These are phyloP conservation scores for Apiospora aurea DNA, from an alignment of 2,329 filamentous ascomycete species.

Conservation along the genomic window DNA sequence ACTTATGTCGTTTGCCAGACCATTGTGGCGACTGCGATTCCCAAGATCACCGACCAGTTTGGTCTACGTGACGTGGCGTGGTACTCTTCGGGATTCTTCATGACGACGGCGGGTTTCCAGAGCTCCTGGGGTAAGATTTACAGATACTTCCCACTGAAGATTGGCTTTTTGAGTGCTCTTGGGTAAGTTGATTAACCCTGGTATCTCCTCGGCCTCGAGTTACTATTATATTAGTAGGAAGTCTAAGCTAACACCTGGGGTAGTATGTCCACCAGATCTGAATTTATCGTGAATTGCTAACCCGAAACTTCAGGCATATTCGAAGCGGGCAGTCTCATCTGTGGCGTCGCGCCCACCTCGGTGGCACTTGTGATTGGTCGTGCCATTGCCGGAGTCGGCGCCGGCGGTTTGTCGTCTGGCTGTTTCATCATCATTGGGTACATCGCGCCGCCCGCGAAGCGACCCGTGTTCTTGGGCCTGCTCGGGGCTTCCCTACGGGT, in stretches of 20 bases:
- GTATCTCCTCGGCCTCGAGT: slow-evolving; percentile 34
- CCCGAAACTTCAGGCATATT: slow-evolving; percentile 50
- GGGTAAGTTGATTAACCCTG: slow-evolving; percentile 37
- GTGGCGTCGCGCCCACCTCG: slow-evolving; percentile 43
- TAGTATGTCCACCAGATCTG: slow-evolving; percentile 43
- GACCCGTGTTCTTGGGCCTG: slow-evolving; percentile 15
- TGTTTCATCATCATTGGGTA: slow-evolving; percentile 18
- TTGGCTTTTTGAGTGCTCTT: slow-evolving; percentile 42
- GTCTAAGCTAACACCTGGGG: slow-evolving; percentile 49
- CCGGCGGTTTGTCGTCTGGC: slow-evolving; percentile 39
- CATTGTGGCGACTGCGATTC: slow-evolving; percentile 45
- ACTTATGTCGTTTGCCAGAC: slow-evolving; percentile 33
- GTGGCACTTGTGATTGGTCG: slow-evolving; percentile 44
- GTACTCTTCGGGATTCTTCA: slow-evolving; percentile 48
- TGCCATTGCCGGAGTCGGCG: slow-evolving; percentile 45
- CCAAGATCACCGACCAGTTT: slow-evolving; percentile 42
- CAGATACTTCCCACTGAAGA: slow-evolving; percentile 43
- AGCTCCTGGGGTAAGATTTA: slow-evolving; percentile 42
- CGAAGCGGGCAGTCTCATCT: slow-evolving; percentile 46
- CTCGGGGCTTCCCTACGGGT: slow-evolving; percentile 29
- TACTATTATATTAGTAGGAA: slow-evolving; percentile 48
- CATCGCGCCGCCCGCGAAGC: background rate
- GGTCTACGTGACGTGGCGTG: slow-evolving; percentile 50
- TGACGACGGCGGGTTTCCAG: slow-evolving; percentile 43
- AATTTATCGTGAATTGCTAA: slow-evolving; percentile 36